Evolutionary conservation across 306 rosid species (phyloP).

Genomic region (Adenanthera pavonina): DNA sequence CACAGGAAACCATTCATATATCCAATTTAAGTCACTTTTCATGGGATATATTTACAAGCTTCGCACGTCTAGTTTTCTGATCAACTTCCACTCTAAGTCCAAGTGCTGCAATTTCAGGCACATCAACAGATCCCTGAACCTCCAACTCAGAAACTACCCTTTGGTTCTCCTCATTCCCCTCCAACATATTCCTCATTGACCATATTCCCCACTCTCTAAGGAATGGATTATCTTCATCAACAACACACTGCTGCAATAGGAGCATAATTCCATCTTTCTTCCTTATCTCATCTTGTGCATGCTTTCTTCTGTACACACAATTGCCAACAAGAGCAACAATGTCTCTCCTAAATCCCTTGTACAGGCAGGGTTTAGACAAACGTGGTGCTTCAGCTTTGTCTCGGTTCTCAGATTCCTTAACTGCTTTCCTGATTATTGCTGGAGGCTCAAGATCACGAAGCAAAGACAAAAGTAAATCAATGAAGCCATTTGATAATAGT

Average conservation of each 20-base stretch:
- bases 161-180: slow-evolving; percentile 72
- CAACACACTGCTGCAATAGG: slow-evolving; percentile 73
- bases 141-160: slow-evolving; percentile 69
- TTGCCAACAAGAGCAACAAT: slow-evolving; percentile 71
- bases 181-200: slow-evolving; percentile 72
- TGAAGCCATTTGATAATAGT: slow-evolving; percentile 62
- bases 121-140: slow-evolving; percentile 68
- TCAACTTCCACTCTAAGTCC: slow-evolving; percentile 81
- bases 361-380: slow-evolving; percentile 57
- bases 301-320: slow-evolving; percentile 63
- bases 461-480: slow-evolving; percentile 56
- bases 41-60: slow-evolving; percentile 62
- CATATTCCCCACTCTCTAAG: slow-evolving; percentile 89
- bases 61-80: slow-evolving; percentile 60
- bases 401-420: slow-evolving; percentile 48
- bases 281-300: slow-evolving; percentile 69
- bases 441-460: slow-evolving; percentile 80
- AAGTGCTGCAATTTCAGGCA: slow-evolving; percentile 66
- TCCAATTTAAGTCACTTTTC: slow-evolving; percentile 18
- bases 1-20: neutral
- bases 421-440: slow-evolving; percentile 58
- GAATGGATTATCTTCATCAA: slow-evolving; percentile 80
- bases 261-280: slow-evolving; percentile 60
- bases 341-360: slow-evolving; percentile 81
- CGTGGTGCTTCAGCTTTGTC: slow-evolving; percentile 27